A percentile compares a stretch with the other conserved stretches of the same genome.
Evolutionary conservation across 1,284 basidiomycete species (phyloP).

Genomic region (Leccinum olivaceoglutinosum): DNA sequence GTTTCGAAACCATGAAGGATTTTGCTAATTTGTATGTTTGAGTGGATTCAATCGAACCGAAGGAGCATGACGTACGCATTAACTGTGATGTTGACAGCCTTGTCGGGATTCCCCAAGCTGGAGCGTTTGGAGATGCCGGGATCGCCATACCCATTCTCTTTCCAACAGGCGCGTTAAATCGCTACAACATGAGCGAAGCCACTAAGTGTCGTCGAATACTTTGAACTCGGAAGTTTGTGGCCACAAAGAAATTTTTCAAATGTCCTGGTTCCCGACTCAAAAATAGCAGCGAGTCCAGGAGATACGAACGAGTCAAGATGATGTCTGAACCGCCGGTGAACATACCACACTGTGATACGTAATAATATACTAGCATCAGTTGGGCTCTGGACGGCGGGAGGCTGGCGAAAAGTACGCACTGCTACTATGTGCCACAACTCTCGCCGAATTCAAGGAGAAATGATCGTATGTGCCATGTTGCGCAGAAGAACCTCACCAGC

Average conservation of each 20-base stretch:
- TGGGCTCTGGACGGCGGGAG: too few relatives aligned
- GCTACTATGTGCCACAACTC: too few relatives aligned
- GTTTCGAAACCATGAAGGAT: constrained; percentile 9
- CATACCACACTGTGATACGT: too few relatives aligned
- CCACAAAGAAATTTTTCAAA: too few relatives aligned
- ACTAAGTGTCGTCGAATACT: neutral
- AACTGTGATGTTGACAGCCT: constrained; percentile 4
- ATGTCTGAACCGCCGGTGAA: too few relatives aligned
- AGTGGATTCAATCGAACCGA: neutral
- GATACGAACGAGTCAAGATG: neutral
- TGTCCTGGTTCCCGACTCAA: neutral
- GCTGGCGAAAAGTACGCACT: too few relatives aligned
- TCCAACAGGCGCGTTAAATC: neutral
- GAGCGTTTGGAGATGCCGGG: constrained; percentile 16
- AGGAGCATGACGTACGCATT: constrained; percentile 11
- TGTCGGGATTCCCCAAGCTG: constrained; percentile 9
- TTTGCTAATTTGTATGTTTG: constrained; percentile 13
- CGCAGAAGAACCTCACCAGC: too few relatives aligned
- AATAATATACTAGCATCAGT: too few relatives aligned
- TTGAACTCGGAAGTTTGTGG: too few relatives aligned
- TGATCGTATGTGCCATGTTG: too few relatives aligned
- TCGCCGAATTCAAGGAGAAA: too few relatives aligned
- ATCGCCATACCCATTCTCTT: constrained; percentile 1
- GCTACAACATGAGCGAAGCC: neutral
- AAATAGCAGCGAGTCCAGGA: neutral